These are phyloP conservation scores for Ganoderma sinense DNA, from an alignment of 1,284 basidiomycete genomes.

Conservation along the genomic window DNA sequence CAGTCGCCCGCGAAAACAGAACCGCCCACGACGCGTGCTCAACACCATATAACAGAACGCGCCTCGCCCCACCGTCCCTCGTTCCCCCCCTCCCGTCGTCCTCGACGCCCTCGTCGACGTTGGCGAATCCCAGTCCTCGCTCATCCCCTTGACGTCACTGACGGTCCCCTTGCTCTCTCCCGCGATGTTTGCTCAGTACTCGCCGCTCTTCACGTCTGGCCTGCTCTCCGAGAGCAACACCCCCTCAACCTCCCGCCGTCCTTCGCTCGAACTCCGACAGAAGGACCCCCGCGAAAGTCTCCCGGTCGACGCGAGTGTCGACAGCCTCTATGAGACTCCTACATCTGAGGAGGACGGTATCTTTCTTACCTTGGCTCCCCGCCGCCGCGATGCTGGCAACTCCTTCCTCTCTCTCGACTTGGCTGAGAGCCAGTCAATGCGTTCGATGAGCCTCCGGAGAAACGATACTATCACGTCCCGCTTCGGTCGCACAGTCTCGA, in stretches of 20 bases:
- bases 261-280: constrained; percentile 39
- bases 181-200: constrained; percentile 50
- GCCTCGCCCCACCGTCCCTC: constrained; percentile 4
- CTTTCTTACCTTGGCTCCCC: constrained; percentile 39
- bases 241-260: constrained; percentile 40
- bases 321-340: constrained; percentile 35
- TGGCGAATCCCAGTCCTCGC: not conserved
- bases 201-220: constrained; percentile 68
- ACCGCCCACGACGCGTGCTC: constrained; percentile 6
- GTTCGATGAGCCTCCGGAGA: constrained; percentile 51
- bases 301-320: constrained; percentile 43
- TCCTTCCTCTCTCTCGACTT: constrained; percentile 67
- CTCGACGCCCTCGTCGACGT: constrained; percentile 15
- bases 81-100: constrained; percentile 17
- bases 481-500: constrained; percentile 36
- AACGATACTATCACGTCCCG: constrained; percentile 41
- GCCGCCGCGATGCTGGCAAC: constrained; percentile 41
- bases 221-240: constrained; percentile 49
- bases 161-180: not conserved
- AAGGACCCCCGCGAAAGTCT: constrained; percentile 46
- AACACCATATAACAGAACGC: constrained; percentile 24
- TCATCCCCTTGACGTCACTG: not conserved
- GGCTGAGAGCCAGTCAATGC: constrained; percentile 59
- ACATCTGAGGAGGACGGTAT: constrained; percentile 31
- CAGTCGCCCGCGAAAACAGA: not conserved